These are phyloP conservation scores for Alopecurus myosuroides DNA, from an alignment of 176 grass and related monocot species.

Conservation along the genomic window DNA sequence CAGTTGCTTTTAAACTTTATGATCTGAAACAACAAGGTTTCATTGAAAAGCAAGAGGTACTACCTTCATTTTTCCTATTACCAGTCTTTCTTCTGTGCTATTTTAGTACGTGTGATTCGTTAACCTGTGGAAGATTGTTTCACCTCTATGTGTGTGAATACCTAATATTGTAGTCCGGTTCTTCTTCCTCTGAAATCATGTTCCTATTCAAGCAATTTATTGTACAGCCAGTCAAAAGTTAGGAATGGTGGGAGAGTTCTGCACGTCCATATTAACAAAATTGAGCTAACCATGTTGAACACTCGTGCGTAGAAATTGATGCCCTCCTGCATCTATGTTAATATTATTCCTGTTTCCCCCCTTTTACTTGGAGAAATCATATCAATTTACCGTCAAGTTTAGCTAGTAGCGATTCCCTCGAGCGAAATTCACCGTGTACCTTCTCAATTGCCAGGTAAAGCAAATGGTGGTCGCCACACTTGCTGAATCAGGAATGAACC, in stretches of 20 bases:
- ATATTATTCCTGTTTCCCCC: neutral
- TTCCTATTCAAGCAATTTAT: neutral
- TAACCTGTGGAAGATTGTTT: neutral
- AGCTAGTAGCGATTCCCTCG: neutral
- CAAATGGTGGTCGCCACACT: constrained; percentile 80
- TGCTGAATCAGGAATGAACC: constrained; percentile 73
- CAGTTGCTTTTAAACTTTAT: constrained; percentile 96
- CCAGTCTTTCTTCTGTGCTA: constrained; percentile 9
- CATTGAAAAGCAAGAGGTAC: constrained; percentile 95
- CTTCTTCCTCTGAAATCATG: neutral
- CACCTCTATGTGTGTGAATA: constrained; percentile 5
- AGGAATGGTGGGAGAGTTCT: neutral
- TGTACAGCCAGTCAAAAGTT: neutral
- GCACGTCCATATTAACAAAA: neutral
- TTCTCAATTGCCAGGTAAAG: constrained; percentile 61
- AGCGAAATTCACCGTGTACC: neutral
- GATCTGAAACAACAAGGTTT: constrained; percentile 97
- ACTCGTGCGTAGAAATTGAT: neutral
- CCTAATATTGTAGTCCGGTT: neutral
- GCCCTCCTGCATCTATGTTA: neutral
- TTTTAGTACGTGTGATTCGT: constrained; percentile 1
- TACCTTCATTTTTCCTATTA: constrained; percentile 26
- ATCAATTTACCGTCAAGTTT: neutral
- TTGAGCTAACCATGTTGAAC: neutral
- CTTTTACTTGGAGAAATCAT: constrained; percentile 22